These are phyloP conservation scores for Blakeslea trispora DNA, from an alignment of 371 early-diverging fungal species.

Conservation along the genomic window DNA sequence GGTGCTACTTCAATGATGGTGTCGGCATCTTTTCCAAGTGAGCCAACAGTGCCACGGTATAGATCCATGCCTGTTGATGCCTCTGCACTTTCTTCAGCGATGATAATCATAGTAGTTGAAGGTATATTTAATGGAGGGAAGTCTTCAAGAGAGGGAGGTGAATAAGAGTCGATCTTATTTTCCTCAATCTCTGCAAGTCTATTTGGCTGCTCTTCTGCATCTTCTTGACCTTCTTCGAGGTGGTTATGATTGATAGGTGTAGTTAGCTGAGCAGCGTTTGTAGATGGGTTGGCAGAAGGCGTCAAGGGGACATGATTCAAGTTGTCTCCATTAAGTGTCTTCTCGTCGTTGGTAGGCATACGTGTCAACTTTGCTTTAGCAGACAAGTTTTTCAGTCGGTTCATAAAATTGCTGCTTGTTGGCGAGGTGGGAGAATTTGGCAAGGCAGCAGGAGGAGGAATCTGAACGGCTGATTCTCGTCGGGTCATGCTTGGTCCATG, in stretches of 20 bases:
- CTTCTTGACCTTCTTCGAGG: constrained; percentile 3
- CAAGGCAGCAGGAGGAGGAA: constrained; percentile 44
- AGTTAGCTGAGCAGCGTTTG: constrained; percentile 1
- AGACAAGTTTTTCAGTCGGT: constrained; percentile 52
- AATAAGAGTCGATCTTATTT: constrained; percentile 36
- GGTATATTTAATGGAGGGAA: constrained; percentile 70
- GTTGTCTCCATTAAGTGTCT: background rate
- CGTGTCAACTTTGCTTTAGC: constrained; percentile 54
- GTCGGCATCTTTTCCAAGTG: constrained; percentile 53
- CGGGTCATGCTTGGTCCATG: constrained; percentile 20
- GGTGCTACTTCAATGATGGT: constrained; percentile 50
- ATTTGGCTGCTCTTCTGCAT: background rate
- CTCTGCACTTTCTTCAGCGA: constrained; percentile 81
- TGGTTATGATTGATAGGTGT: background rate
- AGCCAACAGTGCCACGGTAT: constrained; percentile 71
- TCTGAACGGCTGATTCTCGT: constrained; percentile 36
- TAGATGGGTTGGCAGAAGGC: constrained; percentile 1
- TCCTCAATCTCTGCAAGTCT: constrained; percentile 16
- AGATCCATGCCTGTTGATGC: constrained; percentile 76
- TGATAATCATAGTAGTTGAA: constrained; percentile 65
- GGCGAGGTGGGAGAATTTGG: constrained; percentile 41
- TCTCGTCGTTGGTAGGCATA: constrained; percentile 45
- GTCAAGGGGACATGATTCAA: background rate
- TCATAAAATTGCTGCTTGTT: constrained; percentile 50
- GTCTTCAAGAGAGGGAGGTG: constrained; percentile 51